Evolutionary conservation across 129 eudicot genomes (phyloP), one percentile per base, ranked within the genome.

Genomic region (Flaveria bidentis): DNA sequence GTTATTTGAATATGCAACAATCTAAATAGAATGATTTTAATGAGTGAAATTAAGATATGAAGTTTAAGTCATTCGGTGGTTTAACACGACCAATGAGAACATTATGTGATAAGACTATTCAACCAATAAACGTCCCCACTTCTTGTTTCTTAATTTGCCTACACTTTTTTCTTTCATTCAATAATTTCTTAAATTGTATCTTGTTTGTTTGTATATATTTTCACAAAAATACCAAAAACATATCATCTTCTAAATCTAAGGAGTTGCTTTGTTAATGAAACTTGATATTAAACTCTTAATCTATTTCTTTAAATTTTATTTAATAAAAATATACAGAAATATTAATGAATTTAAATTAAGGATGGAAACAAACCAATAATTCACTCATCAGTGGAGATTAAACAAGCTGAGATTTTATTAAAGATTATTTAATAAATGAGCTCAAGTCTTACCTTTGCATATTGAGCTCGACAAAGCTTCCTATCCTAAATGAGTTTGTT

Each of bases 121-220:
- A 80, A 80, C 83, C 52, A 73, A 66, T 67, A 73, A 74, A 67
- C 84, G 55, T 73, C 83, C 78, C 83, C 69, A 73, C 75, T 73
- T 55, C 70, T 26, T 66, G 79, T 73, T 80, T 66, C 84, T 73
- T n/a, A 45, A 55, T 28, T 73, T 73, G 75, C 45, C 63, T 46
- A 65, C 83, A 73, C 4, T 70, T 41, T 4, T 25, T 51, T 13
- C 16, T 39, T 39, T 51, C 20, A 26, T 62, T 72, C 33, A 67
- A 56, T 56, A 44, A 73, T 22, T 7, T 33, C 22, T 36, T 46
- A 6, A 17, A 30, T 46, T 62, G 18, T 75, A 42, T 36, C 20
- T 30, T n/a, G 9, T 64, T 65, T 64, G n/a, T 16, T 30, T 9
- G 33, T 33, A 64, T n/a, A 7, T 64, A 57, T 64, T 64, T 64